Evolutionary conservation across 1,284 basidiomycete species (phyloP).

Genomic region (Trichosporon faecale): DNA sequence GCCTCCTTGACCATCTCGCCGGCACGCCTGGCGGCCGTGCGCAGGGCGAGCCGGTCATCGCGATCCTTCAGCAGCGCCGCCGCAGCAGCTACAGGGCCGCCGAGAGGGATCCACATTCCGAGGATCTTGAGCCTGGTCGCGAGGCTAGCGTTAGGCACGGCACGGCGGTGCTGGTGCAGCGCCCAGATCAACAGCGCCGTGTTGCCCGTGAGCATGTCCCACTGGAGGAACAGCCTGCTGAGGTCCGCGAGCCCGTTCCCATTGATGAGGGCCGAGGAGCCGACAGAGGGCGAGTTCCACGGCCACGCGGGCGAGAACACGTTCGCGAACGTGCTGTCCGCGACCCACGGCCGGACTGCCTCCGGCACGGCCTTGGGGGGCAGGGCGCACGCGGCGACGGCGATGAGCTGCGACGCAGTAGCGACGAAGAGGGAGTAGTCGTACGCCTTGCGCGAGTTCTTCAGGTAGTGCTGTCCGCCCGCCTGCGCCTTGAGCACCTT

Average conservation of each 20-base stretch:
- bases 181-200: constrained; percentile 1
- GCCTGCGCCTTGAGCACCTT: neutral
- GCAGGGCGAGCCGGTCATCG: neutral
- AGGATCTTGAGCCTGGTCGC: neutral
- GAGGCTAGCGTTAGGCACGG: neutral
- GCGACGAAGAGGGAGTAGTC: neutral
- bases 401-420: neutral
- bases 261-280: neutral
- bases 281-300: constrained; percentile 1
- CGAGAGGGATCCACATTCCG: neutral
- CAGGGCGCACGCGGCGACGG: neutral
- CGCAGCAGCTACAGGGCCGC: neutral
- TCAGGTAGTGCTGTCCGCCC: neutral
- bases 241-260: neutral
- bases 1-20: neutral
- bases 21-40: neutral
- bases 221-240: neutral
- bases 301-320: constrained; percentile 1
- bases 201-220: neutral
- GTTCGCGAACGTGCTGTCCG: neutral
- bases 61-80: neutral
- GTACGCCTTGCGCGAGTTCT: constrained; percentile 4
- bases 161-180: constrained; percentile 2
- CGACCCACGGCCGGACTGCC: neutral
- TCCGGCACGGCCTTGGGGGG: neutral